These are phyloP conservation scores for Ascochyta clinopodiicola DNA, from an alignment of 2,329 filamentous ascomycete species.

Conservation along the genomic window DNA sequence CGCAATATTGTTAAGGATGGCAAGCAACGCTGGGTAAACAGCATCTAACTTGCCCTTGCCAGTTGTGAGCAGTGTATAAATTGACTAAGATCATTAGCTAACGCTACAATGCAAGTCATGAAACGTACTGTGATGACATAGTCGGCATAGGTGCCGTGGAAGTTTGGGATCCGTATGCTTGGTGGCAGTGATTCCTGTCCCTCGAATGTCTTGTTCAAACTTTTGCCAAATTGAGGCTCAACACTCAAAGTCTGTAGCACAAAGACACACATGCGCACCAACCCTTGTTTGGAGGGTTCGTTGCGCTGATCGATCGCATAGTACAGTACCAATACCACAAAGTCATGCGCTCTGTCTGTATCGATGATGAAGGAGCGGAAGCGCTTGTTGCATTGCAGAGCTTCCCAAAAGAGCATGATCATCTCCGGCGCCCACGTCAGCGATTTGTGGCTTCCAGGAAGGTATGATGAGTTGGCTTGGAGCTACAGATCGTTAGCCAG, in stretches of 20 bases:
- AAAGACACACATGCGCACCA: slow-evolving; percentile 98
- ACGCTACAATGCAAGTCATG: background rate
- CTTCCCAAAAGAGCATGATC: slow-evolving; percentile 97
- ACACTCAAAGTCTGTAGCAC: slow-evolving; percentile 93
- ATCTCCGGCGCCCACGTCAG: slow-evolving; percentile 92
- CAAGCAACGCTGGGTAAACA: slow-evolving; percentile 88
- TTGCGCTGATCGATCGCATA: slow-evolving; percentile 90
- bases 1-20: slow-evolving; percentile 91
- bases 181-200: slow-evolving; percentile 85
- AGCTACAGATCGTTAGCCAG: slow-evolving; percentile 57
- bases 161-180: slow-evolving; percentile 81
- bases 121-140: slow-evolving; percentile 82
- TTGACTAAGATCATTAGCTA: slow-evolving; percentile 65
- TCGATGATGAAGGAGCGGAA: slow-evolving; percentile 98
- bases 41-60: slow-evolving; percentile 90
- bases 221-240: slow-evolving; percentile 87
- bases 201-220: slow-evolving; percentile 87
- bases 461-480: slow-evolving; percentile 85
- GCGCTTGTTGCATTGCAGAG: slow-evolving; percentile 94
- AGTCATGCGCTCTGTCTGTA: slow-evolving; percentile 90
- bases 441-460: slow-evolving; percentile 81
- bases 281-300: slow-evolving; percentile 85
- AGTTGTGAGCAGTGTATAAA: slow-evolving; percentile 87
- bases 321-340: slow-evolving; percentile 87
- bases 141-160: slow-evolving; percentile 89